phyloP scores from a whole-genome alignment of 148 eudicot species.

The Agrostemma githago region DNA sequence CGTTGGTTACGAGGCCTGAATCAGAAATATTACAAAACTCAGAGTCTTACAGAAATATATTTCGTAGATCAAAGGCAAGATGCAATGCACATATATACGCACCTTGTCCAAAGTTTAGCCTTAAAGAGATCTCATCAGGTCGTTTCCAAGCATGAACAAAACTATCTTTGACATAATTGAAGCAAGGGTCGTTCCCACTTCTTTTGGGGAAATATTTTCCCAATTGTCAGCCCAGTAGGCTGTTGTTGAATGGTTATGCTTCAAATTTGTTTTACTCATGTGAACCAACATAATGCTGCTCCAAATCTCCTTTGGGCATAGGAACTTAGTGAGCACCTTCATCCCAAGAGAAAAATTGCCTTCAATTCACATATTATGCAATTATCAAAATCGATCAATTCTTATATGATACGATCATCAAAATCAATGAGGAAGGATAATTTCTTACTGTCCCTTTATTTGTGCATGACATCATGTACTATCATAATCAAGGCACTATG shows the following conservation, averaged over 20 bases:
- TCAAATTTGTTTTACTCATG: slow-evolving; percentile 93
- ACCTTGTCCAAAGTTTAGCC: slow-evolving; percentile 80
- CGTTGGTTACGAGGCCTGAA: slow-evolving; percentile 79
- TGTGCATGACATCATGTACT: too few relatives aligned
- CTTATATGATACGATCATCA: too few relatives aligned
- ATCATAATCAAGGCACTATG: too few relatives aligned
- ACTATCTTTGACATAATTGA: slow-evolving; percentile 84
- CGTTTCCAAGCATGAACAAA: slow-evolving; percentile 96
- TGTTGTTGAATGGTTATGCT: slow-evolving; percentile 88
- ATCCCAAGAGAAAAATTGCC: slow-evolving; percentile 96
- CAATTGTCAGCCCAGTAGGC: slow-evolving; percentile 91
- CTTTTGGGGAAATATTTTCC: slow-evolving; percentile 59
- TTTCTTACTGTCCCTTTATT: too few relatives aligned
- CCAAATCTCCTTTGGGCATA: slow-evolving; percentile 87
- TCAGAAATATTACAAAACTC: slow-evolving; percentile 8
- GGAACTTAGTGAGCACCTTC: slow-evolving; percentile 97
- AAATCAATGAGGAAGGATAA: too few relatives aligned
- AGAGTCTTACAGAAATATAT: not conserved
- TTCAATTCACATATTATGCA: slow-evolving; percentile 18
- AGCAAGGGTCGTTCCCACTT: slow-evolving; percentile 89
- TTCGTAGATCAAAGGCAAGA: not conserved
- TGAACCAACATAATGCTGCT: slow-evolving; percentile 98
- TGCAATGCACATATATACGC: not conserved
- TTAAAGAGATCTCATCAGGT: slow-evolving; percentile 60
- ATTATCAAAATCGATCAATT: too few relatives aligned